Conservation (phyloP, 1,139 yeast species). For the Yamadazyma aaseri region DNA sequence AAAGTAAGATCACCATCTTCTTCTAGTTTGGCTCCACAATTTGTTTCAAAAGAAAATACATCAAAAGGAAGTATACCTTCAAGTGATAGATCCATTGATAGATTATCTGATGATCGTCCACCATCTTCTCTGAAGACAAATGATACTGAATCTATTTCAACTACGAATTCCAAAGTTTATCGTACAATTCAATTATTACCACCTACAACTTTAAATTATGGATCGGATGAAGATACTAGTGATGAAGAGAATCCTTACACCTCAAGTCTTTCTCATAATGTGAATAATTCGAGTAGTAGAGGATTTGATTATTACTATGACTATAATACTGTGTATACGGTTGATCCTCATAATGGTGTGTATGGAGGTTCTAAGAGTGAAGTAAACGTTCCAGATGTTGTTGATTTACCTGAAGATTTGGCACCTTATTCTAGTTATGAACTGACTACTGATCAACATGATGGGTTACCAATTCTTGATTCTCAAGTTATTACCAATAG, state of each 20-base stretch:
- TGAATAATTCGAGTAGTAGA: conserved; percentile 59
- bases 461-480: conserved; percentile 23
- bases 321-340: conserved; percentile 77
- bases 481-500: conserved; percentile 16
- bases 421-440: conserved; percentile 43
- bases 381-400: conserved; percentile 36
- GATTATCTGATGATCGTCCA: conserved; percentile 6
- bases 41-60: conserved; percentile 11
- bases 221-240: conserved; percentile 70
- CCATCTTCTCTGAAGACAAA: conserved; percentile 20
- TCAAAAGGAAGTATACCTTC: conserved; percentile 1
- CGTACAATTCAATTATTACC: conserved; percentile 74
- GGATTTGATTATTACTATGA: conserved; percentile 86
- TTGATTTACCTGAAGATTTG: conserved; percentile 47
- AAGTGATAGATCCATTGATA: background rate
- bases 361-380: conserved; percentile 26
- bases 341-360: conserved; percentile 50
- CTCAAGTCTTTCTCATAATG: conserved; percentile 74
- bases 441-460: conserved; percentile 26
- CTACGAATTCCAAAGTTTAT: conserved; percentile 27
- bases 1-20: conserved; percentile 50
- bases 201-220: conserved; percentile 76
- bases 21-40: conserved; percentile 19
- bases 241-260: conserved; percentile 54
- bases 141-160: conserved; percentile 30